phyloP scores from a whole-genome alignment of 192 early-diverging fungal genomes.

The Phycomyces nitens region DNA sequence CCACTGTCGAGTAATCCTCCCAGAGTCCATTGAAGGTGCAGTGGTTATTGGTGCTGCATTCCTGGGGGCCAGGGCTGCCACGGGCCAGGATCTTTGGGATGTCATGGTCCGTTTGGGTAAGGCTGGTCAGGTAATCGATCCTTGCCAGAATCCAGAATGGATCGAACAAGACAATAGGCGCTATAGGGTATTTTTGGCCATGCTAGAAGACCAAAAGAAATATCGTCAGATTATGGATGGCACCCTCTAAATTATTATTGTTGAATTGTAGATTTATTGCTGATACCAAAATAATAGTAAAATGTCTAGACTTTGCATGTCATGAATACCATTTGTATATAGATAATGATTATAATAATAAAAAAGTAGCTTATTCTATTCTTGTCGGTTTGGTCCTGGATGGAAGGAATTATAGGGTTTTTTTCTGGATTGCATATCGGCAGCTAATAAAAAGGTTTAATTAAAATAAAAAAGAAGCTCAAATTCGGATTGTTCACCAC shows the following conservation, averaged over 20 bases:
- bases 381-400: too few species aligned
- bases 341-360: too few species aligned
- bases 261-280: too few species aligned
- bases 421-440: too few species aligned
- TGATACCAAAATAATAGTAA: too few species aligned
- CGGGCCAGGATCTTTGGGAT: slow-evolving; percentile 41
- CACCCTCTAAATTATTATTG: not conserved
- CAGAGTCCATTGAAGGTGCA: slow-evolving; percentile 51
- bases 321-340: too few species aligned
- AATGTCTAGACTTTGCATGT: too few species aligned
- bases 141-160: slow-evolving; percentile 31
- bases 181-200: slow-evolving; percentile 51
- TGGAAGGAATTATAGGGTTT: too few species aligned
- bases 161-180: slow-evolving; percentile 46
- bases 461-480: too few species aligned
- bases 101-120: slow-evolving; percentile 51
- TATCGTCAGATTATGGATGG: slow-evolving; percentile 51
- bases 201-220: slow-evolving; percentile 56
- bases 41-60: slow-evolving; percentile 69
- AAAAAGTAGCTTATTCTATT: too few species aligned
- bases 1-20: slow-evolving; percentile 49
- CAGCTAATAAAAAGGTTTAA: too few species aligned
- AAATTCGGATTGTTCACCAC: too few species aligned
- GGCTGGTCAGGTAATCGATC: slow-evolving; percentile 44
- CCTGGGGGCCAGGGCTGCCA: slow-evolving; percentile 56